These are phyloP conservation scores for Podaxis carcinomalis DNA, from an alignment of 768 basidiomycete genomes.

Conservation along the genomic window DNA sequence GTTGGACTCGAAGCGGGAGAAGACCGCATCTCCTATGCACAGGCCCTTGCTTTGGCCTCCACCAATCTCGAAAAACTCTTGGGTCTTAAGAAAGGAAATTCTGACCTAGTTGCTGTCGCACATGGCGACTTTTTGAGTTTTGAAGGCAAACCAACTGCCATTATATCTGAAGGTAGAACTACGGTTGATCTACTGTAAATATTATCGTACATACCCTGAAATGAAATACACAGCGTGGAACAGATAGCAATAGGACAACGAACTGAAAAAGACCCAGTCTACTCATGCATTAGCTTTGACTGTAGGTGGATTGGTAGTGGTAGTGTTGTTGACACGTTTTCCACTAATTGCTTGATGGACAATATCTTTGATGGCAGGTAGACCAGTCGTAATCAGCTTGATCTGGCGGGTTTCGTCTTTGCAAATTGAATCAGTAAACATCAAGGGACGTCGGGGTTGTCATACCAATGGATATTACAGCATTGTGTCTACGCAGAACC, in stretches of 20 bases:
- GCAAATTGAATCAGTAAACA: not conserved
- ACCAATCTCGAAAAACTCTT: constrained; percentile 39
- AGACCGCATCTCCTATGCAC: constrained; percentile 24
- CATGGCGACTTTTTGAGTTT: constrained; percentile 34
- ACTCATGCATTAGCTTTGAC: constrained; percentile 2
- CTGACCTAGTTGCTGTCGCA: constrained; percentile 35
- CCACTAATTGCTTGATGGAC: constrained; percentile 29
- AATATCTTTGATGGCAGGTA: constrained; percentile 61
- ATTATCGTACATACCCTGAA: constrained; percentile 7
- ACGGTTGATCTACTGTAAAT: constrained; percentile 10
- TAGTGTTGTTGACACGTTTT: not conserved
- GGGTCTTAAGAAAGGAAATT: constrained; percentile 29
- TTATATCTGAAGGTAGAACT: constrained; percentile 24
- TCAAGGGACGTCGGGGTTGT: not conserved
- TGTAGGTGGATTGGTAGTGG: not conserved
- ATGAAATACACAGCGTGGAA: not conserved
- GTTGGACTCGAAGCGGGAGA: constrained; percentile 25
- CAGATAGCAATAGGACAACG: constrained; percentile 9
- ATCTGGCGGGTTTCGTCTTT: constrained; percentile 71
- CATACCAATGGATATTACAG: constrained; percentile 59
- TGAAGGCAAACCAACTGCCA: constrained; percentile 34
- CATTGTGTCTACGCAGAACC: constrained; percentile 60
- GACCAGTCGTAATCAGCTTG: constrained; percentile 62
- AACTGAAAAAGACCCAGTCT: not conserved
- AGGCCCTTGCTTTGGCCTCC: constrained; percentile 35